These are phyloP conservation scores for Mollisiaceae sp. DNA, from an alignment of 2,329 filamentous ascomycete species.

Conservation along the genomic window DNA sequence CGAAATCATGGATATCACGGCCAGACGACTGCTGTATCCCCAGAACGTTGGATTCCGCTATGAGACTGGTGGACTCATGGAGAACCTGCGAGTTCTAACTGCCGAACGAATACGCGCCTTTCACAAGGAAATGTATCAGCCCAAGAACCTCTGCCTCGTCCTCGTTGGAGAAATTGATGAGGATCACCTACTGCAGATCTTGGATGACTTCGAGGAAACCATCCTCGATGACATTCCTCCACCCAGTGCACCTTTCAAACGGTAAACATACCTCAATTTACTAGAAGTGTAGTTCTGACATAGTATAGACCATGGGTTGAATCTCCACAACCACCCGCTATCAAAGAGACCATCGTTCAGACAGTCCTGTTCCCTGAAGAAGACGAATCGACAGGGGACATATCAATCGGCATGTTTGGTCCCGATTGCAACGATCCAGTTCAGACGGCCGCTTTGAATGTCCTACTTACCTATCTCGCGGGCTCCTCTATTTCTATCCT, in stretches of 20 bases:
- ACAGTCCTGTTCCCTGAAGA: conserved; percentile 94
- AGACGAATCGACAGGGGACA: conserved; percentile 90
- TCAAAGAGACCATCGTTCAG: conserved; percentile 75
- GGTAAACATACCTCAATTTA: conserved; percentile 32
- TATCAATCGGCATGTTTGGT: conserved; percentile 85
- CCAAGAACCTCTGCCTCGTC: conserved; percentile 89
- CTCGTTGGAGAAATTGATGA: conserved; percentile 94
- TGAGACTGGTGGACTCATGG: conserved; percentile 97
- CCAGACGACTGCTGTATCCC: conserved; percentile 82
- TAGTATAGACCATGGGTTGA: conserved; percentile 80
- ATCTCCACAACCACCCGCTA: conserved; percentile 74
- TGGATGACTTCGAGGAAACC: conserved; percentile 87
- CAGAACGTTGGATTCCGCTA: conserved; percentile 92
- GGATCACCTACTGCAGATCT: conserved; percentile 74
- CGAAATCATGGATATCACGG: conserved; percentile 86
- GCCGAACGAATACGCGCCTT: conserved; percentile 92
- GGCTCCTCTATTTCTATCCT: conserved; percentile 92
- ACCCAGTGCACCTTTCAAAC: conserved; percentile 74
- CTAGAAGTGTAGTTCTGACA: conserved; percentile 19
- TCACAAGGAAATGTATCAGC: conserved; percentile 96
- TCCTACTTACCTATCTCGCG: conserved; percentile 84
- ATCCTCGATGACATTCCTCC: conserved; percentile 83
- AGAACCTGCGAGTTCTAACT: conserved; percentile 83
- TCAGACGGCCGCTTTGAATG: conserved; percentile 73
- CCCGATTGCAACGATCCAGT: conserved; percentile 77